Percentiles rank a stretch among this genome's conserved stretches.
Evolutionary conservation across 2,329 filamentous ascomycete species (phyloP).

Genomic region (Periconia sp.): DNA sequence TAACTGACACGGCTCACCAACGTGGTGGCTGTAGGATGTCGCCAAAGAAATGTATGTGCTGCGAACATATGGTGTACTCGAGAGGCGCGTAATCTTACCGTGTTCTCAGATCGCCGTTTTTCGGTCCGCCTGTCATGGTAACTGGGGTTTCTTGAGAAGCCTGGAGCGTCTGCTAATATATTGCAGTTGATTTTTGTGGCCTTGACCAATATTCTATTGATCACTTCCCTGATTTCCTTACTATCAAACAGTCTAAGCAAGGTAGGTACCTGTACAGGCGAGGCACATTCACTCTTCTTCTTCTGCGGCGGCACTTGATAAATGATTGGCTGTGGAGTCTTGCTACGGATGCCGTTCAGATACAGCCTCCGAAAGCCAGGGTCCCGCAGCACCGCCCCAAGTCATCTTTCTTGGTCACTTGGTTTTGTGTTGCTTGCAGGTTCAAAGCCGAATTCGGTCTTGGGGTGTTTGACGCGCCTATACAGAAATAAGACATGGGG

Average conservation of each 20-base stretch:
- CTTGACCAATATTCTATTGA: slow-evolving; percentile 75
- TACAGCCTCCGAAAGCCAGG: slow-evolving; percentile 12
- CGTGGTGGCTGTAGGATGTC: slow-evolving; percentile 40
- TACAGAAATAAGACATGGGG: neutral
- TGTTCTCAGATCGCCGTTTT: slow-evolving; percentile 49
- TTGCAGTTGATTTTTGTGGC: slow-evolving; percentile 69
- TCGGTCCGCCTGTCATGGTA: slow-evolving; percentile 57
- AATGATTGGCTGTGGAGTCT: slow-evolving; percentile 28
- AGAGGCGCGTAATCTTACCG: neutral
- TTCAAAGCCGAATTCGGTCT: too few species aligned
- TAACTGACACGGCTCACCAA: slow-evolving; percentile 18
- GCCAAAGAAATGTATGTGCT: slow-evolving; percentile 47
- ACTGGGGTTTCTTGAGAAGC: slow-evolving; percentile 5
- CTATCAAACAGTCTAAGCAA: slow-evolving; percentile 72
- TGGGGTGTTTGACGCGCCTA: too few species aligned
- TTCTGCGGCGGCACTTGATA: neutral
- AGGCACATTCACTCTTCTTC: slow-evolving; percentile 4
- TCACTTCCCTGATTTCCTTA: slow-evolving; percentile 77
- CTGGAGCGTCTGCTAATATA: slow-evolving; percentile 11
- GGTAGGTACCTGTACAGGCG: slow-evolving; percentile 40
- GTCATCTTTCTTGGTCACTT: slow-evolving; percentile 3
- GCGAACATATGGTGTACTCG: neutral
- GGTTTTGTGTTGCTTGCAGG: neutral
- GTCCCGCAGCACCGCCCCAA: slow-evolving; percentile 22
- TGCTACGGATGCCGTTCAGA: neutral